A percentile compares a stretch with the other conserved stretches of the same genome.
phyloP scores from a whole-genome alignment of 805 yeast species.

The Barnettozyma populi region DNA sequence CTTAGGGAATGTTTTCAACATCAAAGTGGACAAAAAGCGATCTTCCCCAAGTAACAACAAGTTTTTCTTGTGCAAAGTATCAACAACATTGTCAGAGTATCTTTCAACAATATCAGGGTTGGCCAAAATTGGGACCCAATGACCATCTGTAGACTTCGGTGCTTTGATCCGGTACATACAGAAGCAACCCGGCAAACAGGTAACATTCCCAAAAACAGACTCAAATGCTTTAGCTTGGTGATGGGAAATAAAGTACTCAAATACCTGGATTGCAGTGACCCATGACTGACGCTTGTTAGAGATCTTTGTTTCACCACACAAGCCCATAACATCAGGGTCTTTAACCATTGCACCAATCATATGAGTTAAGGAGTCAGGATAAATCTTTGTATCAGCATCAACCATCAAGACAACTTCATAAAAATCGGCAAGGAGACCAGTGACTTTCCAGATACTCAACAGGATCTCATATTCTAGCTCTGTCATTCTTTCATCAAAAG shows the following conservation, averaged over 20 bases:
- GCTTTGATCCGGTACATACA: constrained; percentile 87
- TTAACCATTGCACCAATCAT: constrained; percentile 87
- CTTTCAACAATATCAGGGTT: constrained; percentile 92
- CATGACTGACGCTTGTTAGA: constrained; percentile 77
- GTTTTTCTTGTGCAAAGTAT: constrained; percentile 82
- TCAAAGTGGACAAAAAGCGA: constrained; percentile 75
- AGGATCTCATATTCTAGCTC: constrained; percentile 78
- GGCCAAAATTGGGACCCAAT: constrained; percentile 91
- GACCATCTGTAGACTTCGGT: constrained; percentile 73
- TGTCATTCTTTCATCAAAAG: constrained; percentile 93
- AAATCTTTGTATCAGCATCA: constrained; percentile 89
- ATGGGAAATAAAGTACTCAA: constrained; percentile 89
- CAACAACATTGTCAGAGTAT: constrained; percentile 79
- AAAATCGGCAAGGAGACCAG: constrained; percentile 78
- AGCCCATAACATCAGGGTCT: constrained; percentile 83
- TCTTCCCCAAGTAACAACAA: constrained; percentile 85
- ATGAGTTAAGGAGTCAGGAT: constrained; percentile 82
- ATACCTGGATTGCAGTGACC: constrained; percentile 92
- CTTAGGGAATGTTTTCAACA: constrained; percentile 85
- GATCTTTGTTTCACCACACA: constrained; percentile 93
- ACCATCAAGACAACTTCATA: constrained; percentile 87
- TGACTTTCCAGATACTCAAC: constrained; percentile 69
- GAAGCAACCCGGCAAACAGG: constrained; percentile 95
- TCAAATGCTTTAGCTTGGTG: constrained; percentile 94
- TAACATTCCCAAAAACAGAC: constrained; percentile 90